phyloP scores from a whole-genome alignment of 306 rosid species.

The Prosopis cineraria region DNA sequence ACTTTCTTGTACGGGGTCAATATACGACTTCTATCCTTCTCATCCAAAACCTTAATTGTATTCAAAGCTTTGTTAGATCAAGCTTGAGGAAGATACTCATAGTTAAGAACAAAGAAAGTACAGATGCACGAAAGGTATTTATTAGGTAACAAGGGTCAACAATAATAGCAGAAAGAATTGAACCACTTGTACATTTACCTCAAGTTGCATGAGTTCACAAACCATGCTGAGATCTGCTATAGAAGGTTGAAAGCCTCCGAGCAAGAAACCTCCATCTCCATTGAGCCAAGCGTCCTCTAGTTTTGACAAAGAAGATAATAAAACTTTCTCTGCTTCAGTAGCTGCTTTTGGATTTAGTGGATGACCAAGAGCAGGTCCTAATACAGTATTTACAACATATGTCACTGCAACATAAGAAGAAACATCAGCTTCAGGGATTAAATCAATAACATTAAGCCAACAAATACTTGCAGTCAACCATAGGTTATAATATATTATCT shows the following conservation, averaged over 20 bases:
- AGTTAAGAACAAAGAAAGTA: background rate
- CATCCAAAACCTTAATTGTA: constrained; percentile 63
- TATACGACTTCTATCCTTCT: constrained; percentile 60
- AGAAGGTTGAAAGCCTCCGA: constrained; percentile 67
- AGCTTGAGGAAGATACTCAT: background rate
- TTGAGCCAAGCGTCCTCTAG: constrained; percentile 80
- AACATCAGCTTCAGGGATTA: background rate
- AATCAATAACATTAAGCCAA: background rate
- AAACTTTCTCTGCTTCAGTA: constrained; percentile 63
- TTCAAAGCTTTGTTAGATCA: constrained; percentile 7
- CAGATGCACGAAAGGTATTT: constrained; percentile 1
- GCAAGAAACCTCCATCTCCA: constrained; percentile 64
- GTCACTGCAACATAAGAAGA: constrained; percentile 49
- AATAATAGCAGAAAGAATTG: constrained; percentile 2
- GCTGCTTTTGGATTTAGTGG: constrained; percentile 59
- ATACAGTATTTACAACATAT: constrained; percentile 52
- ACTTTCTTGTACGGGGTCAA: constrained; percentile 81
- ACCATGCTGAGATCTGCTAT: constrained; percentile 84
- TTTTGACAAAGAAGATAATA: constrained; percentile 62
- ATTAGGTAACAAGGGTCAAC: constrained; percentile 4
- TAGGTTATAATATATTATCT: background rate
- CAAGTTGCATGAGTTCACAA: constrained; percentile 82
- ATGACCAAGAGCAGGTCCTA: constrained; percentile 69
- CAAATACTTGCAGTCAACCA: constrained; percentile 1
- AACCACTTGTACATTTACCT: constrained; percentile 54